These are phyloP conservation scores for Ambrosiella beaveri DNA, from an alignment of 2,329 filamentous ascomycete genomes.

Conservation along the genomic window DNA sequence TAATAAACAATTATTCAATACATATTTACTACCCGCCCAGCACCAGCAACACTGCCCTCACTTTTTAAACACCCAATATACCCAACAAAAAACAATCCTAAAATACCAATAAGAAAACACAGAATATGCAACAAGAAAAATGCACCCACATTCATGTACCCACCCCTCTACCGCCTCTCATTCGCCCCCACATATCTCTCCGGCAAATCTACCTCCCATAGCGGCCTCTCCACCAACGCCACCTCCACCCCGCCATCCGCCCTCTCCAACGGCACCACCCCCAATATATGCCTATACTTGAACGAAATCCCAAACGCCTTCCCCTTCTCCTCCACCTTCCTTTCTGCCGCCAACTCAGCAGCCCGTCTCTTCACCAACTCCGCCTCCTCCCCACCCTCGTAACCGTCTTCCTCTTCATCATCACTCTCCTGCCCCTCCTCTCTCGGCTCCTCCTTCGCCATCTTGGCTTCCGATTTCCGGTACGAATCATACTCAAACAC, in stretches of 20 bases:
- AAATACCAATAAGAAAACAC: too few relatives aligned
- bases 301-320: constrained; percentile 59
- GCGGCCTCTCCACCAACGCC: constrained; percentile 71
- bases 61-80: too few relatives aligned
- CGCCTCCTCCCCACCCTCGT: background rate
- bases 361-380: constrained; percentile 5
- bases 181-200: constrained; percentile 33
- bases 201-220: constrained; percentile 65
- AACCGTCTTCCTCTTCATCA: constrained; percentile 19
- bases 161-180: background rate
- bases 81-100: too few relatives aligned
- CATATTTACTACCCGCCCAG: too few relatives aligned
- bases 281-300: constrained; percentile 89
- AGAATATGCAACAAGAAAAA: too few relatives aligned
- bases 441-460: constrained; percentile 15
- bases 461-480: constrained; percentile 11
- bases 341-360: constrained; percentile 11
- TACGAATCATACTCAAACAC: constrained; percentile 12
- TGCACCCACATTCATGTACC: too few relatives aligned
- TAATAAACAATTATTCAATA: too few relatives aligned
- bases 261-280: constrained; percentile 34
- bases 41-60: too few relatives aligned
- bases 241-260: constrained; percentile 46
- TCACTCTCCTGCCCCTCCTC: constrained; percentile 19
- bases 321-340: constrained; percentile 18